Evolutionary conservation across 1,139 yeast species (phyloP).

Genomic region (Kodamaea alishanica): DNA sequence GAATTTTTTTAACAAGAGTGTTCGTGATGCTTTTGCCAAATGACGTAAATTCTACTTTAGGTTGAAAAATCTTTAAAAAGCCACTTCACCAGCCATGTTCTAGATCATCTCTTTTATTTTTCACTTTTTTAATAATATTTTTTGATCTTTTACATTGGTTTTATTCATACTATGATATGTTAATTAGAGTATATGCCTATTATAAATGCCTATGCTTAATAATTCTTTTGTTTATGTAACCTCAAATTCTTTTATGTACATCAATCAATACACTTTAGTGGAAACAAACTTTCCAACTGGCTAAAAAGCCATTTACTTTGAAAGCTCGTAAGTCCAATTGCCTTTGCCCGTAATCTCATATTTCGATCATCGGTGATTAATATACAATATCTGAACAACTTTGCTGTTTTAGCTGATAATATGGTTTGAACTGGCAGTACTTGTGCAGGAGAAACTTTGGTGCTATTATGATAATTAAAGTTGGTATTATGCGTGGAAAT

Average conservation of each 20-base stretch:
- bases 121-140: too few species aligned
- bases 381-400: conserved; percentile 52
- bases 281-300: conserved; percentile 43
- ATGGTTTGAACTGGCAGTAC: conserved; percentile 10
- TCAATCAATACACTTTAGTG: conserved; percentile 41
- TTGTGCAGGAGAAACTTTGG: conserved; percentile 6
- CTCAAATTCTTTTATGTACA: conserved; percentile 5
- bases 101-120: too few species aligned
- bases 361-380: conserved; percentile 71
- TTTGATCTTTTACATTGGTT: too few species aligned
- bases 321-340: conserved; percentile 54
- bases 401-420: conserved; percentile 35
- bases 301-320: conserved; percentile 61
- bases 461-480: conserved; percentile 6
- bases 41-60: too few species aligned
- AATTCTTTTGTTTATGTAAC: not conserved
- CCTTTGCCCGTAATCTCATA: conserved; percentile 63
- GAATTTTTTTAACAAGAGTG: too few species aligned
- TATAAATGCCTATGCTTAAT: not conserved
- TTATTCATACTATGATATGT: too few species aligned
- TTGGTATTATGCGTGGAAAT: conserved; percentile 1
- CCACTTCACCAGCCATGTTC: too few species aligned
- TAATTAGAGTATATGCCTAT: too few species aligned
- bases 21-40: too few species aligned
- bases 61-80: too few species aligned